Percentiles rank a stretch among this genome's conserved stretches.
phyloP scores from a whole-genome alignment of 257 asterid species.

The Nicotiana knightiana region DNA sequence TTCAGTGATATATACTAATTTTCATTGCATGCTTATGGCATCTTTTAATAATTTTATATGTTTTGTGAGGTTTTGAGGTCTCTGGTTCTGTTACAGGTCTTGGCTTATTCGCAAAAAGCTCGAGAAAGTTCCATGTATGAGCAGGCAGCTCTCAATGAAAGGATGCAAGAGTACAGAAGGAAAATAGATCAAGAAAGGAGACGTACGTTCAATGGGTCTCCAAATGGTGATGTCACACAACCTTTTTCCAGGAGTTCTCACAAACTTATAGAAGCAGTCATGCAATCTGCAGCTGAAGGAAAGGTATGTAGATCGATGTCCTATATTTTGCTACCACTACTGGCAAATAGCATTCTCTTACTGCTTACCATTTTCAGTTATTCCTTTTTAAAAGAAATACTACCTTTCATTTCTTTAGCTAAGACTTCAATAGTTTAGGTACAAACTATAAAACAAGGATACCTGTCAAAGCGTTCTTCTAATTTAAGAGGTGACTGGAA shows the following conservation, averaged over 20 bases:
- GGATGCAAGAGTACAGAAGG: conserved; percentile 68
- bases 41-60: not conserved
- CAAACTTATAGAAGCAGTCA: conserved; percentile 76
- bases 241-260: conserved; percentile 56
- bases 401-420: conserved; percentile 26
- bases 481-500: conserved; percentile 89
- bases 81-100: conserved; percentile 40
- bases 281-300: conserved; percentile 77
- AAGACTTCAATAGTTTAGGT: conserved; percentile 72
- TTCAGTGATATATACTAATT: not conserved
- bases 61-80: not conserved
- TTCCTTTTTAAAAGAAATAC: not conserved
- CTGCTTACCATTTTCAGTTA: not conserved
- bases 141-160: conserved; percentile 66
- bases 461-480: conserved; percentile 72
- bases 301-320: conserved; percentile 44
- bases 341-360: conserved; percentile 3
- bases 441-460: conserved; percentile 81
- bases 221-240: conserved; percentile 40
- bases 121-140: conserved; percentile 66
- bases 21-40: not conserved
- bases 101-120: conserved; percentile 74
- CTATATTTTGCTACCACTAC: not conserved
- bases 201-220: conserved; percentile 38
- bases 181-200: conserved; percentile 62